Evolutionary conservation across 2,329 filamentous ascomycete species (phyloP).

Genomic region (Graphiopsis chlorocephala): DNA sequence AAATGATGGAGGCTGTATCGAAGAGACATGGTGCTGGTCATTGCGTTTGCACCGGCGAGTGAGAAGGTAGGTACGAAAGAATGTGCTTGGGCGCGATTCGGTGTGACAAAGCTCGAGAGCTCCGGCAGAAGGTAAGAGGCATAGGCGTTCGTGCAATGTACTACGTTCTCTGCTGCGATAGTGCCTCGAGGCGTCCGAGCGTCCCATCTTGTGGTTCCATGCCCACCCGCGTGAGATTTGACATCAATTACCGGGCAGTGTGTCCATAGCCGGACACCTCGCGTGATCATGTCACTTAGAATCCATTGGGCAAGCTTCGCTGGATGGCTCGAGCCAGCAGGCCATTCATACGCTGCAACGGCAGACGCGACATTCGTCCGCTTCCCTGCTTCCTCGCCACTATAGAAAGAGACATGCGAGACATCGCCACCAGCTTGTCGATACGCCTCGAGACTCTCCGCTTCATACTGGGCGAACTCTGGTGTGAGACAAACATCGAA

Average conservation of each 20-base stretch:
- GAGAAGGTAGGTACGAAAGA: constrained; percentile 41
- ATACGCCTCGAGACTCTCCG: constrained; percentile 40
- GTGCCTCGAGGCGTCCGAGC: constrained; percentile 37
- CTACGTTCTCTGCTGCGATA: constrained; percentile 30
- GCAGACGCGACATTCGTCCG: constrained; percentile 40
- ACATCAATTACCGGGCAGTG: constrained; percentile 40
- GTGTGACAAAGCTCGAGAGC: constrained; percentile 38
- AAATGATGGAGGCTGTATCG: constrained; percentile 48
- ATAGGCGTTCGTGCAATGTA: constrained; percentile 45
- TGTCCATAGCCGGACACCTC: constrained; percentile 44
- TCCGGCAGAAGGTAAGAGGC: constrained; percentile 39
- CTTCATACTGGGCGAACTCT: constrained; percentile 47
- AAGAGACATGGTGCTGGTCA: constrained; percentile 45
- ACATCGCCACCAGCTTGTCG: constrained; percentile 44
- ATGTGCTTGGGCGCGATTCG: constrained; percentile 47
- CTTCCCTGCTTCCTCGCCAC: constrained; percentile 39
- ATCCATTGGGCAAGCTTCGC: constrained; percentile 52
- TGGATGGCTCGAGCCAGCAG: constrained; percentile 49
- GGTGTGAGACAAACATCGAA: constrained; percentile 50
- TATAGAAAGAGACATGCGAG: constrained; percentile 41
- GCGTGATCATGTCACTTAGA: constrained; percentile 37
- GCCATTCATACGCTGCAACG: constrained; percentile 52
- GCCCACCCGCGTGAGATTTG: constrained; percentile 16
- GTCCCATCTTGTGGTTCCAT: constrained; percentile 29
- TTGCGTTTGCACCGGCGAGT: constrained; percentile 35